Conservation (phyloP, 148 eudicot genomes). For the Rhododendron kiyosumense region DNA sequence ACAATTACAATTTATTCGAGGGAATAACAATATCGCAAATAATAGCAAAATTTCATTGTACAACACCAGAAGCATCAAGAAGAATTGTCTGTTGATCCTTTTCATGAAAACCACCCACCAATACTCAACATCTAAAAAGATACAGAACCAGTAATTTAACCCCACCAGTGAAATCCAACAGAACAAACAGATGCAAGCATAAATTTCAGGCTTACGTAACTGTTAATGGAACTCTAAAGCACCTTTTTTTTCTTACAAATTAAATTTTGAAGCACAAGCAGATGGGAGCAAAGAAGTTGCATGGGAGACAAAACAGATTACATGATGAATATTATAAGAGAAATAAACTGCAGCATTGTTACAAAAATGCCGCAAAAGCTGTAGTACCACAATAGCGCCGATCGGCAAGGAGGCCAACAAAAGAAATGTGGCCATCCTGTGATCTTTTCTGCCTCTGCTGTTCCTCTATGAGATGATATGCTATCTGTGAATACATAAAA, state of each 20-base stretch:
- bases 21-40: neutral
- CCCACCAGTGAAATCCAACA: neutral
- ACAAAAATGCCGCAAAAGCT: slow-evolving; percentile 7
- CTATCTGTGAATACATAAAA: slow-evolving; percentile 45
- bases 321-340: neutral
- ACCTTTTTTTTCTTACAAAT: neutral
- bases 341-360: neutral
- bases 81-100: neutral
- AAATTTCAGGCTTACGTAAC: neutral
- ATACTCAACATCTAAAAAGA: neutral
- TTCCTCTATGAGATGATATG: slow-evolving; percentile 84
- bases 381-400: slow-evolving; percentile 83
- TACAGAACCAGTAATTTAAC: neutral
- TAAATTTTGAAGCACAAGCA: neutral
- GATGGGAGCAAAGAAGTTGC: neutral
- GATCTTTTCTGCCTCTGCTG: slow-evolving; percentile 66
- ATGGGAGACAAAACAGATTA: neutral
- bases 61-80: neutral
- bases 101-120: neutral
- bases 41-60: neutral
- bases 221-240: neutral
- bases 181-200: neutral
- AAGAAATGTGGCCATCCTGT: slow-evolving; percentile 76
- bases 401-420: slow-evolving; percentile 95
- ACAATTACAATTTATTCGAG: neutral